Conservation (phyloP, 345 rosid genomes). For the Eucalyptus tenuipes region DNA sequence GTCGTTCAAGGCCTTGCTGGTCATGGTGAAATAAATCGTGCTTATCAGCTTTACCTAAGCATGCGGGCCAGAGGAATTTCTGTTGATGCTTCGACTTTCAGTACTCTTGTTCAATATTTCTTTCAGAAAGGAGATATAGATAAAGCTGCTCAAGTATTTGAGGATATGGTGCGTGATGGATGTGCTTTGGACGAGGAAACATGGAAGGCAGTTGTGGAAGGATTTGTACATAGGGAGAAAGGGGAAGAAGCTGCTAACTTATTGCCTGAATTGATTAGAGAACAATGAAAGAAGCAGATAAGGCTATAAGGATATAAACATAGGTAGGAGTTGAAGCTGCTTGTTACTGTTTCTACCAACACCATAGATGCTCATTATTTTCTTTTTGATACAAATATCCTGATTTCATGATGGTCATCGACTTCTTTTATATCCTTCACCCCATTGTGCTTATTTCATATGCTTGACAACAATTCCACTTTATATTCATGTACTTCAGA, state of each 20-base stretch:
- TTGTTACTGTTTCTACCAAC: neutral
- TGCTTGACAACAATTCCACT: neutral
- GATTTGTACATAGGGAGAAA: slow-evolving; percentile 22
- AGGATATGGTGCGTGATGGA: slow-evolving; percentile 67
- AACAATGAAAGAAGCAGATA: neutral
- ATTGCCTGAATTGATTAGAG: neutral
- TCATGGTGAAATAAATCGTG: slow-evolving; percentile 25
- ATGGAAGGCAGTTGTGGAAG: slow-evolving; percentile 36
- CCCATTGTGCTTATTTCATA: neutral
- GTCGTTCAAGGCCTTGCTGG: slow-evolving; percentile 52
- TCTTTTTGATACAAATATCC: neutral
- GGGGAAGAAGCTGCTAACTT: neutral
- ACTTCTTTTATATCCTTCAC: no score
- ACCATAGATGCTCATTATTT: neutral
- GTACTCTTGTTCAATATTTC: slow-evolving; percentile 35
- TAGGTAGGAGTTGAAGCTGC: neutral
- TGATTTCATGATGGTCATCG: neutral
- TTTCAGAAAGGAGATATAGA: slow-evolving; percentile 44
- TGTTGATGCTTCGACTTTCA: slow-evolving; percentile 24
- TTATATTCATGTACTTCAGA: neutral
- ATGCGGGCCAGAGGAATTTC: slow-evolving; percentile 67
- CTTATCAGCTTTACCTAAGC: slow-evolving; percentile 47
- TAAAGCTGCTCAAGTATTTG: slow-evolving; percentile 45
- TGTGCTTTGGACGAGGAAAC: slow-evolving; percentile 39
- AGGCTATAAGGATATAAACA: neutral